These are phyloP conservation scores for Pyrenophora graminea DNA, from an alignment of 2,329 filamentous ascomycete species.

Conservation along the genomic window DNA sequence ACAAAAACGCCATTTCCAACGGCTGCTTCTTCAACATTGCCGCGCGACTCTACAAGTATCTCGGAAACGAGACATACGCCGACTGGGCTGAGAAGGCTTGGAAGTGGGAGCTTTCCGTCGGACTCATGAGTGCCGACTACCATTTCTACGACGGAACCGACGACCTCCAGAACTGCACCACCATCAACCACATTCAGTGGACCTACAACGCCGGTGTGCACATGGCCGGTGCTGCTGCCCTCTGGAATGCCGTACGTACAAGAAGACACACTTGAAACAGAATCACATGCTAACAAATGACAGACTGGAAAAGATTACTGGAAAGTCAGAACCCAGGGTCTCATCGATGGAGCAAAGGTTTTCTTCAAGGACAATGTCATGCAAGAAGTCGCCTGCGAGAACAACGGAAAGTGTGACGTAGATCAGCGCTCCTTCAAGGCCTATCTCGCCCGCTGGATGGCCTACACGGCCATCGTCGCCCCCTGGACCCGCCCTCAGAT, in stretches of 20 bases:
- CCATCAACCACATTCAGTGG: constrained; percentile 53
- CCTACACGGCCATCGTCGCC: constrained; percentile 47
- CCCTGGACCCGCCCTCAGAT: constrained; percentile 48
- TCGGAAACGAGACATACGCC: constrained; percentile 58
- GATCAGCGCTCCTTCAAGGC: constrained; percentile 56
- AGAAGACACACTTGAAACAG: background rate
- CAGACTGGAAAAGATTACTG: constrained; percentile 42
- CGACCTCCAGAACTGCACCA: constrained; percentile 50
- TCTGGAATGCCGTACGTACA: constrained; percentile 53
- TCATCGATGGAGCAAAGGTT: constrained; percentile 46
- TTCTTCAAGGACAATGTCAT: constrained; percentile 54
- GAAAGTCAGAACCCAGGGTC: constrained; percentile 34
- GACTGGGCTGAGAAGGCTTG: constrained; percentile 70
- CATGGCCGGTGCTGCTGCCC: constrained; percentile 52
- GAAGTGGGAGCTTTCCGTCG: constrained; percentile 57
- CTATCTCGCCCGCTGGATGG: constrained; percentile 51
- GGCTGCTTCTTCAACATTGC: constrained; percentile 82
- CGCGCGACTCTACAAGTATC: constrained; percentile 72
- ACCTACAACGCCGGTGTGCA: constrained; percentile 54
- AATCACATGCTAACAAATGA: constrained; percentile 12
- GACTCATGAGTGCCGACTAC: constrained; percentile 55
- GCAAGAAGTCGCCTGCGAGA: constrained; percentile 54
- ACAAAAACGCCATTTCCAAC: constrained; percentile 83
- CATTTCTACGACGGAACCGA: constrained; percentile 54
- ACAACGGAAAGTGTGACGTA: constrained; percentile 51